Evolutionary conservation across 208 protist species (phyloP).

Genomic region (Vickermania spadyakhi): DNA sequence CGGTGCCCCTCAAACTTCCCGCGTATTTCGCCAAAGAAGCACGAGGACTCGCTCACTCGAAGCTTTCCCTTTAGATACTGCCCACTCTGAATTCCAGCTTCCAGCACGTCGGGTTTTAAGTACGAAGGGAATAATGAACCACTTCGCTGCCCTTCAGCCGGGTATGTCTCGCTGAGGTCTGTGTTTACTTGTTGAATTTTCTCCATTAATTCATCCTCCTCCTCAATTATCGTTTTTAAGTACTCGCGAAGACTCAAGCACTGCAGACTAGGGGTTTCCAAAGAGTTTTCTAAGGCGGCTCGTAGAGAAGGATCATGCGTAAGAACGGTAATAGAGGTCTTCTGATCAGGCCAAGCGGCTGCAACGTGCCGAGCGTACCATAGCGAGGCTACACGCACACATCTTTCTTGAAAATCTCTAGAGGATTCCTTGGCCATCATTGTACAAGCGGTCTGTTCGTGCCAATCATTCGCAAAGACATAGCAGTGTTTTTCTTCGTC

Average conservation of each 20-base stretch:
- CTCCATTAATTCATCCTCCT: conserved; percentile 70
- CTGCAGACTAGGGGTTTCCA: conserved; percentile 33
- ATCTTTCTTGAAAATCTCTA: conserved; percentile 89
- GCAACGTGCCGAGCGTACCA: conserved; percentile 82
- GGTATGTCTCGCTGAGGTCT: conserved; percentile 60
- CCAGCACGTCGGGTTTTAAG: conserved; percentile 24
- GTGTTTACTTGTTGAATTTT: conserved; percentile 67
- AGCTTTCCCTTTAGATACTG: conserved; percentile 67
- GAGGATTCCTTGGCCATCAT: conserved; percentile 49
- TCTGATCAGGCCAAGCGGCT: conserved; percentile 20
- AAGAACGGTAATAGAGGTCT: conserved; percentile 34
- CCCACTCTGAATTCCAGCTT: conserved; percentile 51
- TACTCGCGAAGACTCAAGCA: conserved; percentile 58
- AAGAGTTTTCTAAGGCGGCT: conserved; percentile 18
- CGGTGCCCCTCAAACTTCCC: conserved; percentile 69
- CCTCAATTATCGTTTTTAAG: conserved; percentile 26
- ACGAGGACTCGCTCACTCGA: conserved; percentile 66
- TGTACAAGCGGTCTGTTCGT: conserved; percentile 82
- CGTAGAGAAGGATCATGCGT: conserved; percentile 67
- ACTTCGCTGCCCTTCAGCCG: conserved; percentile 4
- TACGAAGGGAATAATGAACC: conserved; percentile 49
- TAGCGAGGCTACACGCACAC: conserved; percentile 64
- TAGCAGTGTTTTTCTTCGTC: conserved; percentile 70
- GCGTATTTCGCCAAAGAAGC: conserved; percentile 84
- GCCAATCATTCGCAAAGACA: conserved; percentile 89